A percentile compares a stretch with the other conserved stretches of the same genome.
phyloP scores from a whole-genome alignment of 2,329 filamentous ascomycete genomes.

The Zarea fungicola region DNA sequence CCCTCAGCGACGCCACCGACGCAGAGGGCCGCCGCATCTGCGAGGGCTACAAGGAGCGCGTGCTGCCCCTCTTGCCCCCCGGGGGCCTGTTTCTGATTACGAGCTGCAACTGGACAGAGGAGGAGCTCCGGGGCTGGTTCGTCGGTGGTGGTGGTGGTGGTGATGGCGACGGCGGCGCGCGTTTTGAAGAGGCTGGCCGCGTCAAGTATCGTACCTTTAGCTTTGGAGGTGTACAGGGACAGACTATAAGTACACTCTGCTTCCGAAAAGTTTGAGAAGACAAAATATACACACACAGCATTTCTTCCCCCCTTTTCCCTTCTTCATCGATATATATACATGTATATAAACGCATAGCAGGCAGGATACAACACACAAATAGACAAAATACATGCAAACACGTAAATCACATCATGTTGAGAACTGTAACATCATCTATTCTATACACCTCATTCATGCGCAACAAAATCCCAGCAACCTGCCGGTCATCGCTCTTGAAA shows the following conservation, averaged over 20 bases:
- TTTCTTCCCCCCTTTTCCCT: no score
- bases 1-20: slow-evolving; percentile 56
- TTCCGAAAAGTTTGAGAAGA: slow-evolving; percentile 50
- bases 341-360: slow-evolving; percentile 9
- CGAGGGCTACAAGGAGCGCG: slow-evolving; percentile 68
- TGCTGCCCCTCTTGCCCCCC: slow-evolving; percentile 61
- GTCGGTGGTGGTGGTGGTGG: slow-evolving; percentile 29
- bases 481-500: slow-evolving; percentile 4
- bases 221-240: slow-evolving; percentile 83
- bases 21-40: slow-evolving; percentile 55
- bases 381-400: neutral
- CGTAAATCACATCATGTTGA: slow-evolving; percentile 3
- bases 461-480: slow-evolving; percentile 2
- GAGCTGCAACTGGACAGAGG: slow-evolving; percentile 97
- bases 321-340: slow-evolving; percentile 16
- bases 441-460: slow-evolving; percentile 4
- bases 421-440: slow-evolving; percentile 8
- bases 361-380: neutral
- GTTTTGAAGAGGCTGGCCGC: slow-evolving; percentile 57
- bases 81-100: slow-evolving; percentile 79
- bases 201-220: slow-evolving; percentile 82
- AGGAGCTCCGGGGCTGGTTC: slow-evolving; percentile 79
- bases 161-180: slow-evolving; percentile 25
- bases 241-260: slow-evolving; percentile 82
- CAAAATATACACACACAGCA: no score